Conservation (phyloP, 345 rosid genomes). For the Erodium maritimum region DNA sequence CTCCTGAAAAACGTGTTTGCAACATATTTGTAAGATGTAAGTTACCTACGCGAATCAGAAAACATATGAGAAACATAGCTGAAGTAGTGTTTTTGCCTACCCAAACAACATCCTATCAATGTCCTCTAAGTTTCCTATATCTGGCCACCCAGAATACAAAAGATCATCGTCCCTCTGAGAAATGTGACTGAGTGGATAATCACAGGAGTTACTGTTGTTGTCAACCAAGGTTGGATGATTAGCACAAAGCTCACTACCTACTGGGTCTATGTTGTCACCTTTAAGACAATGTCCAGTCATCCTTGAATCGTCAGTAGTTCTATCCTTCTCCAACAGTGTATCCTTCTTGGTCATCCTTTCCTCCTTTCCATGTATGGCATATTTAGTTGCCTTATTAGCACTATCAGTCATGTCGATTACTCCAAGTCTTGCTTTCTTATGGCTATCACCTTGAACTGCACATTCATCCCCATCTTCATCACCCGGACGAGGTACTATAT, state of each 20-base stretch:
- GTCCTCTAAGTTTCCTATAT: constrained; percentile 81
- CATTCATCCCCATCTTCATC: constrained; percentile 25
- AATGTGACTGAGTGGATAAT: constrained; percentile 39
- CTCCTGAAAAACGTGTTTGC: constrained; percentile 31
- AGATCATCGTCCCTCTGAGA: constrained; percentile 47
- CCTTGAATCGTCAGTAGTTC: constrained; percentile 30
- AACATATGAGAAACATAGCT: neutral
- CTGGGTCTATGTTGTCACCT: constrained; percentile 12
- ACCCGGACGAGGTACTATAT: constrained; percentile 51
- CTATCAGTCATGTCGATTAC: constrained; percentile 22
- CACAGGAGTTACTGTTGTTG: constrained; percentile 25
- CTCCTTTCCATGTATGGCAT: constrained; percentile 21
- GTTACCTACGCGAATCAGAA: neutral
- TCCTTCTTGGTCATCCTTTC: constrained; percentile 24
- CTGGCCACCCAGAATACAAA: constrained; percentile 61
- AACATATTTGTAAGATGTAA: neutral
- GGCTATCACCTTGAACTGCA: constrained; percentile 22
- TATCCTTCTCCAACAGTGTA: constrained; percentile 44
- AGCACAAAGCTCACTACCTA: constrained; percentile 21
- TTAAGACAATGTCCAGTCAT: constrained; percentile 31
- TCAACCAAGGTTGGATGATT: constrained; percentile 32
- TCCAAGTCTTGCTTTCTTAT: constrained; percentile 39
- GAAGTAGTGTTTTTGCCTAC: constrained; percentile 19
- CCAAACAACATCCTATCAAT: constrained; percentile 90
- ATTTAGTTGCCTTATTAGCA: constrained; percentile 20